Percentiles rank a stretch among this genome's conserved stretches.
Conservation (phyloP, 192 early-diverging fungal genomes). For the Podila minutissima region DNA sequence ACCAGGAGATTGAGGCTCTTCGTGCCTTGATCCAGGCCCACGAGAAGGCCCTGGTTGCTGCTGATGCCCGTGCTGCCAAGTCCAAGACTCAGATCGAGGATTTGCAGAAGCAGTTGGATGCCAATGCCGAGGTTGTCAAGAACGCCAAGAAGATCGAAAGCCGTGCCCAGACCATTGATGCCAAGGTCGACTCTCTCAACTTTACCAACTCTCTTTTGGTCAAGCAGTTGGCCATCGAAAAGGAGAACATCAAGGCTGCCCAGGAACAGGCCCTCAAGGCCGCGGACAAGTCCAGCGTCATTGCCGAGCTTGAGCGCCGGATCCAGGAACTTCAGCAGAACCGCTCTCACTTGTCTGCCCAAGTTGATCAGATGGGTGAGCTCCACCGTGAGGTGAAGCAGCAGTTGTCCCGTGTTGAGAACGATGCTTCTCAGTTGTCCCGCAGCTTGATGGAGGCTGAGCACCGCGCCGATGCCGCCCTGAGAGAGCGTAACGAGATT, state of each 20-base stretch:
- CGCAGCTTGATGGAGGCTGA: slow-evolving; percentile 35
- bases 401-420: slow-evolving; percentile 29
- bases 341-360: slow-evolving; percentile 30
- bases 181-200: slow-evolving; percentile 54
- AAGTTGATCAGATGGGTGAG: slow-evolving; percentile 24
- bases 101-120: slow-evolving; percentile 34
- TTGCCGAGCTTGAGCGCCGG: slow-evolving; percentile 26
- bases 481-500: slow-evolving; percentile 42
- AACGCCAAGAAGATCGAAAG: slow-evolving; percentile 47
- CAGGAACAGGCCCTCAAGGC: slow-evolving; percentile 30
- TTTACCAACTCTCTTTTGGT: slow-evolving; percentile 57
- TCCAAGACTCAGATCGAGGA: slow-evolving; percentile 24
- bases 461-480: slow-evolving; percentile 36
- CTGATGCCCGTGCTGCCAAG: slow-evolving; percentile 14
- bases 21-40: slow-evolving; percentile 16
- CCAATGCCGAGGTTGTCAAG: slow-evolving; percentile 31
- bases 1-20: slow-evolving; percentile 37
- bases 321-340: slow-evolving; percentile 46
- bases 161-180: slow-evolving; percentile 34
- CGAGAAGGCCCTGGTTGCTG: slow-evolving; percentile 23
- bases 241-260: slow-evolving; percentile 41
- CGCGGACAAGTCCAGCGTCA: slow-evolving; percentile 15
- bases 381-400: slow-evolving; percentile 34
- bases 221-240: slow-evolving; percentile 53
- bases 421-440: slow-evolving; percentile 20